Conservation (phyloP, 257 asterid genomes). For the Nicotiana tomentosiformis region DNA sequence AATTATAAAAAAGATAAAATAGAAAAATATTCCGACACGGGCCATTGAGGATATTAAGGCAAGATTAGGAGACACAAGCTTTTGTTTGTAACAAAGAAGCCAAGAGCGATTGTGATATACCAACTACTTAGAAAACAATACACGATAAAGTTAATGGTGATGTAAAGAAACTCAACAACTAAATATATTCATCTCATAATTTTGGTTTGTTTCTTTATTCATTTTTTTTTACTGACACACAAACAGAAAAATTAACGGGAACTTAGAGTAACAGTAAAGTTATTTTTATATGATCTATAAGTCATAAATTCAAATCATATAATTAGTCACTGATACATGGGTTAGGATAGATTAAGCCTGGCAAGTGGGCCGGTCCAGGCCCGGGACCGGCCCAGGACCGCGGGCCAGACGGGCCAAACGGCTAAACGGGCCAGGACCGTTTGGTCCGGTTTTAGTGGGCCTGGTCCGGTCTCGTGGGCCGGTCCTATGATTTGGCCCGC, state of each 20-base stretch:
- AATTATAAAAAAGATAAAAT: background rate
- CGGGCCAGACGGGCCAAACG: no score
- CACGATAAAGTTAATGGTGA: background rate
- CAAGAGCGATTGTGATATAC: background rate
- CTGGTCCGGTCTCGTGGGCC: no score
- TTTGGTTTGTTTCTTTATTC: background rate
- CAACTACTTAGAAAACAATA: background rate
- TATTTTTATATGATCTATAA: no score
- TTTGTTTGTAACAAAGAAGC: slow-evolving; percentile 15
- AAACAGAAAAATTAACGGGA: background rate
- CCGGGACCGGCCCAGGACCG: no score
- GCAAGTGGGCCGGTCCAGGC: no score
- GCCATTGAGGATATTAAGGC: slow-evolving; percentile 7
- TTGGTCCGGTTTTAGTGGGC: no score
- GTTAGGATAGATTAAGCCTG: no score
- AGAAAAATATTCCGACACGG: background rate
- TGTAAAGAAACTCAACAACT: background rate
- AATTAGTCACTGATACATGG: no score
- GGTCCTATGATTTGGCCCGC: no score
- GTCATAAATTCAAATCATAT: fast-evolving
- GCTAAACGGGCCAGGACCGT: no score
- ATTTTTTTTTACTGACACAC: background rate
- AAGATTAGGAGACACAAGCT: slow-evolving; percentile 3
- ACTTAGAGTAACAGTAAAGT: no score
- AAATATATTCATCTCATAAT: background rate